Percentiles rank a stretch among this genome's conserved stretches.
phyloP scores from a whole-genome alignment of 2,329 filamentous ascomycete genomes.

The Phialophora expanda region DNA sequence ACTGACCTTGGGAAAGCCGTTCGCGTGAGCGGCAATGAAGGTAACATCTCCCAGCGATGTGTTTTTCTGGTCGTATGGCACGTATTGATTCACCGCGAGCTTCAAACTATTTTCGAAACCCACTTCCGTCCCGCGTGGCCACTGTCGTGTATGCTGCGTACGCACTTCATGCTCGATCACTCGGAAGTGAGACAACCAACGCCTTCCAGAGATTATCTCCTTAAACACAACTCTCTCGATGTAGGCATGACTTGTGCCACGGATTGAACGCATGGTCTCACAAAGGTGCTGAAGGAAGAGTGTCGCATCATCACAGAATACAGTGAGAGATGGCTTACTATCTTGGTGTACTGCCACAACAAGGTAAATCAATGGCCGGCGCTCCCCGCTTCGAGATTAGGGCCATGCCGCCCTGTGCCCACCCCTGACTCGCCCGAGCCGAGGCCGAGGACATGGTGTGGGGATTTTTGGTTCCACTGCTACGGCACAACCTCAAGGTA shows the following conservation, averaged over 20 bases:
- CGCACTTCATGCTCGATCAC: constrained; percentile 56
- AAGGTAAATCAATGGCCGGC: too few relatives aligned
- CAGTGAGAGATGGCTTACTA: too few relatives aligned
- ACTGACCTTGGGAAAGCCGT: constrained; percentile 84
- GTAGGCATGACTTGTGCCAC: not conserved
- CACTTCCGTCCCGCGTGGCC: constrained; percentile 48
- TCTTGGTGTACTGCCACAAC: too few relatives aligned
- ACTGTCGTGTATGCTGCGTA: constrained; percentile 58
- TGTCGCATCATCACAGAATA: not conserved
- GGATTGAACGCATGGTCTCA: constrained; percentile 14
- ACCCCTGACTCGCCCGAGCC: too few relatives aligned
- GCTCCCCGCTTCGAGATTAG: too few relatives aligned
- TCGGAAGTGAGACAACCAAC: constrained; percentile 44
- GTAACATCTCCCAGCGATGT: constrained; percentile 79
- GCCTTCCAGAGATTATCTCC: not conserved
- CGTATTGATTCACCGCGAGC: constrained; percentile 86
- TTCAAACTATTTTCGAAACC: constrained; percentile 76
- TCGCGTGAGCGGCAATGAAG: constrained; percentile 84
- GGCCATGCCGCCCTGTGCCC: too few relatives aligned
- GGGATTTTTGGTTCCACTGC: too few relatives aligned
- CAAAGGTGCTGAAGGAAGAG: not conserved
- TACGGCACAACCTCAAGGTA: too few relatives aligned
- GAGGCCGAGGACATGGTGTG: too few relatives aligned
- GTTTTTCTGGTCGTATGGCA: constrained; percentile 69
- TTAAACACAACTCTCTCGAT: not conserved